Evolutionary conservation across 2,329 filamentous ascomycete species (phyloP), one percentile per base, ranked within the genome.

Genomic region (Ceratocystis huliohia): DNA sequence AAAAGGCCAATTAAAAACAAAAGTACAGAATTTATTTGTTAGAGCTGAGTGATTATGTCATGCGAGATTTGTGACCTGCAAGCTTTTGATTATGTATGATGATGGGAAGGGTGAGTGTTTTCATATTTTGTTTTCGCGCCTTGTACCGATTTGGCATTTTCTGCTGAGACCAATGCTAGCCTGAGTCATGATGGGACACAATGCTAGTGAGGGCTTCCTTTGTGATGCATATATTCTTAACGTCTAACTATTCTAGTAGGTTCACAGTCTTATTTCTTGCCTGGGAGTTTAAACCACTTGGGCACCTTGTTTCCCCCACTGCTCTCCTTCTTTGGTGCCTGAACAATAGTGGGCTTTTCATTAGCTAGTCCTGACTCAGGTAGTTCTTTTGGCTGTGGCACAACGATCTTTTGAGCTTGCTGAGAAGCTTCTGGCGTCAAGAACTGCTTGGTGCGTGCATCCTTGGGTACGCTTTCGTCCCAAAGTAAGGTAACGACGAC

Each of bases 401-500:
- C 80, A 71, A 84, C 84, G 67, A 94, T 78, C 67, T 86, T 82
- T 73, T 82, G 82, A 0, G 89, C 90, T 71, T 83, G 79, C 64
- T 80, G 79, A 33, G 83, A 81, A 64, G 87, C 79, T 30, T 78
- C 76, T 1, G 74, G 70, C 71, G 83, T 86, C 66, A 94, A 75
- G 64, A 88, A 84, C 17, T 82, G 77, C 28, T 76, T 76, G 37
- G 80, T 80, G 68, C 86, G 79, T 3, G 80, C 81, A 10, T 80
- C 76, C 1, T 77, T 72, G n/a, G 82, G 79, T 1, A 86, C 88
- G 46, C 75, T 79, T 61, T 86, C 82, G 22, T 85, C 83, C 89
- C 91, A 96, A 0, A 85, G 76, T 68, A 96, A 82, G 68, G 87
- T 93, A 56, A 96, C 78, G 7, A 96, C 78, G 41, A 92, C 86